These are phyloP conservation scores for Tuber indicum DNA, from an alignment of 495 filamentous ascomycete genomes.

Conservation along the genomic window DNA sequence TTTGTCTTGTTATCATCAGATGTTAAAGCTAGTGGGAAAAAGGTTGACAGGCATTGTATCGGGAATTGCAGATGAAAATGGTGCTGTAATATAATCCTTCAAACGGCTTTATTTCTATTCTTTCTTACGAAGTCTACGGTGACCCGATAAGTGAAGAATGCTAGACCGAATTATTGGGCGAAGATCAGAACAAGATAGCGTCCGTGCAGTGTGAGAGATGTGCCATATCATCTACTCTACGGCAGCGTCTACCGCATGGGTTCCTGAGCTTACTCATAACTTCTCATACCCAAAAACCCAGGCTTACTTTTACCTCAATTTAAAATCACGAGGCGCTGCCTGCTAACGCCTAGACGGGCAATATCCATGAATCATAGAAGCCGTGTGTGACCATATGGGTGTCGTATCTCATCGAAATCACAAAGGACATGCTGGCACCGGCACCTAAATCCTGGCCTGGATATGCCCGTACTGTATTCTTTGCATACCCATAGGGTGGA, in stretches of 20 bases:
- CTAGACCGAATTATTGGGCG: background rate
- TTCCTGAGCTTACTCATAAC: background rate
- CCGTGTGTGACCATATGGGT: background rate
- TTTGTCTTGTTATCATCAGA: background rate
- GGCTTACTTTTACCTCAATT: background rate
- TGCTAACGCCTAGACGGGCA: background rate
- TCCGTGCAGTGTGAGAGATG: background rate
- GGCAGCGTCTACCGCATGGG: background rate
- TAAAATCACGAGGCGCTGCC: background rate
- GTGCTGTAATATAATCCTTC: conserved; percentile 3
- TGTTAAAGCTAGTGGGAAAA: background rate
- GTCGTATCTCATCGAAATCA: background rate
- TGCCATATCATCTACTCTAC: background rate
- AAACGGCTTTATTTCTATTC: background rate
- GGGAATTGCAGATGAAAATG: background rate
- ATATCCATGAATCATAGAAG: background rate
- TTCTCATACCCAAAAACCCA: background rate
- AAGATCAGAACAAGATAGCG: background rate
- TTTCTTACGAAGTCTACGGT: background rate
- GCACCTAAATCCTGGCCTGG: background rate
- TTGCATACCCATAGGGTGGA: background rate
- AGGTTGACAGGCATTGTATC: background rate
- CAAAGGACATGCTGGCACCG: background rate
- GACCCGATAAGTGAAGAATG: background rate
- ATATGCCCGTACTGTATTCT: background rate